phyloP scores from a whole-genome alignment of 371 early-diverging fungal species.

The Mucor racemosus region DNA sequence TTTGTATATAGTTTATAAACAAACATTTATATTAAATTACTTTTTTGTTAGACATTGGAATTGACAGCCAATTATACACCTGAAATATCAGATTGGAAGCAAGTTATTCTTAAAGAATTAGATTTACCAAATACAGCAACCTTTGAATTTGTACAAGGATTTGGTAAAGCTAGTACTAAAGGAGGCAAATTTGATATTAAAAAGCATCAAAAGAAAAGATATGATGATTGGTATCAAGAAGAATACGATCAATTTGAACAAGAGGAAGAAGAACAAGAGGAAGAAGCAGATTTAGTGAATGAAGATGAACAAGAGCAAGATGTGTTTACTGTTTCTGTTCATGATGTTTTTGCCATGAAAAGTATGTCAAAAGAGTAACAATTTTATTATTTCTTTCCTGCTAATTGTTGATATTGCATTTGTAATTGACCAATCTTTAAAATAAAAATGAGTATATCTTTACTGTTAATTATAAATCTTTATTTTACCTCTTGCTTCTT shows the following conservation, averaged over 20 bases:
- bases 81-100: constrained; percentile 37
- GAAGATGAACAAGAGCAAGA: constrained; percentile 22
- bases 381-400: constrained; percentile 21
- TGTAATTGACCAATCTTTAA: constrained; percentile 37
- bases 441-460: not conserved
- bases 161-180: constrained; percentile 22
- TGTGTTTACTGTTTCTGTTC: constrained; percentile 5
- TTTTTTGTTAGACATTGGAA: constrained; percentile 27
- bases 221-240: constrained; percentile 13
- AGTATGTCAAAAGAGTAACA: constrained; percentile 5
- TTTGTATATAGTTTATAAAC: not conserved
- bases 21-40: not conserved
- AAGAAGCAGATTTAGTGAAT: constrained; percentile 5
- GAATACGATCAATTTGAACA: constrained; percentile 10
- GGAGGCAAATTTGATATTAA: constrained; percentile 36
- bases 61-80: constrained; percentile 32
- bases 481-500: constrained; percentile 74
- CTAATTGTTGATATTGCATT: constrained; percentile 39
- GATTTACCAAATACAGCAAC: not conserved
- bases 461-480: not conserved
- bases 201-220: constrained; percentile 14
- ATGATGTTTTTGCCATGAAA: constrained; percentile 16
- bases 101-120: constrained; percentile 19
- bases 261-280: not conserved
- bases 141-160: constrained; percentile 21